Evolutionary conservation across 2,329 filamentous ascomycete genomes (phyloP).

Genomic region (Trichoderma citrinoviride): DNA sequence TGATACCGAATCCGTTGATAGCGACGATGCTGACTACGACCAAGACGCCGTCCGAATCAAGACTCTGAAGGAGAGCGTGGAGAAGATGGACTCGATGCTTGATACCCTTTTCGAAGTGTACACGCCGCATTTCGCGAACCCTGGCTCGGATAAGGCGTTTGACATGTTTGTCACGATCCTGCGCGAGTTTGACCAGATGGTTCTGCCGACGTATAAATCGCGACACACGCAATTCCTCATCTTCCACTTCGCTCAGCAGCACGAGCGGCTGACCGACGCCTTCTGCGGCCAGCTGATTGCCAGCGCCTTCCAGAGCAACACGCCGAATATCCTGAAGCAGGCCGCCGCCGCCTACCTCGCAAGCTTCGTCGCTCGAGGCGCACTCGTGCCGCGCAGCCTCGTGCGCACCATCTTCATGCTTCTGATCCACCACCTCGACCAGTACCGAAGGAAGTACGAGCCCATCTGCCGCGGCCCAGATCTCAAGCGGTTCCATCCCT

Average conservation of each 20-base stretch:
- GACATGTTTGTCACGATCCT: conserved; percentile 76
- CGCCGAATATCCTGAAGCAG: conserved; percentile 72
- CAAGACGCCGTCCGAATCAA: conserved; percentile 63
- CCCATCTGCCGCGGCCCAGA: conserved; percentile 77
- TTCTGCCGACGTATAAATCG: conserved; percentile 87
- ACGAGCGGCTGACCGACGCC: conserved; percentile 72
- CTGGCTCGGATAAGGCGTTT: conserved; percentile 65
- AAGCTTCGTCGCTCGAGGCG: conserved; percentile 89
- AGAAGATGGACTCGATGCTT: conserved; percentile 88
- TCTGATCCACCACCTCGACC: conserved; percentile 73
- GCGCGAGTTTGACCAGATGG: conserved; percentile 80
- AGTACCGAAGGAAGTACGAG: conserved; percentile 71
- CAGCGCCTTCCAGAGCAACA: conserved; percentile 54
- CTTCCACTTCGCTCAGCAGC: conserved; percentile 89
- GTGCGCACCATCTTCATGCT: conserved; percentile 82
- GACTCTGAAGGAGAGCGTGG: conserved; percentile 74
- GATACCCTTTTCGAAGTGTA: conserved; percentile 86
- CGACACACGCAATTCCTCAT: conserved; percentile 93
- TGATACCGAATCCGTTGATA: conserved; percentile 68
- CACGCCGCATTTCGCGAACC: conserved; percentile 66
- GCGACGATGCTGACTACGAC: conserved; percentile 66
- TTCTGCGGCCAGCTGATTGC: conserved; percentile 72
- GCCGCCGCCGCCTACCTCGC: conserved; percentile 89
- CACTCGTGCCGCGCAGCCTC: conserved; percentile 70
- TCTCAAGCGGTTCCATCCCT: conserved; percentile 75